Conservation (phyloP, 345 rosid genomes). For the Eucalyptus grandis region DNA sequence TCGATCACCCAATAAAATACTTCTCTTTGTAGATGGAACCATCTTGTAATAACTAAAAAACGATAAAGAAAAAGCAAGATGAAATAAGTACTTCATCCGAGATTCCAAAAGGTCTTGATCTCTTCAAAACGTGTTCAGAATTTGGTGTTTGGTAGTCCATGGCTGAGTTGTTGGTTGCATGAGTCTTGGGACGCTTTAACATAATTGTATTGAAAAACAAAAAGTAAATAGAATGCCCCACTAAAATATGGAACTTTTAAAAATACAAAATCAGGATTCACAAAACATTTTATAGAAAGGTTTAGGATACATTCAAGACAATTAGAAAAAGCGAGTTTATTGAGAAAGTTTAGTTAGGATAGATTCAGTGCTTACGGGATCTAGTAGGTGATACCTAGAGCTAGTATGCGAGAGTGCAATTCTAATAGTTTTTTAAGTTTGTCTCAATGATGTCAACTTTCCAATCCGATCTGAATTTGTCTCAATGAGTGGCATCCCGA, state of each 20-base stretch:
- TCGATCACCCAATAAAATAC: neutral
- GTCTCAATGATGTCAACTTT: no score
- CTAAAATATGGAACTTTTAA: neutral
- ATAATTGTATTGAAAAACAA: neutral
- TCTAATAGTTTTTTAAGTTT: neutral
- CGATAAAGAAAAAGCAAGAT: neutral
- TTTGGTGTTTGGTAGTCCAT: conserved; percentile 10
- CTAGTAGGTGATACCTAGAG: neutral
- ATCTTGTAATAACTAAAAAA: neutral
- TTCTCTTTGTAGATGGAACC: neutral
- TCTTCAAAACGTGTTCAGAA: conserved; percentile 10
- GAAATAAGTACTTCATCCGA: neutral
- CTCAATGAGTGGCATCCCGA: no score
- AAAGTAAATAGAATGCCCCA: neutral
- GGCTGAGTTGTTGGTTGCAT: neutral
- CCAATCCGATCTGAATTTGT: no score
- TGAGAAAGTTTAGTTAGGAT: neutral
- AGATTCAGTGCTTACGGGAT: no score
- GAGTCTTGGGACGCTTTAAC: conserved; percentile 7
- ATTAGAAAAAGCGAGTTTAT: neutral
- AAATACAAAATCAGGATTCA: neutral
- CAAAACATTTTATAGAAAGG: no score
- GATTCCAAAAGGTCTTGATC: conserved; percentile 12
- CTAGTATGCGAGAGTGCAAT: neutral
- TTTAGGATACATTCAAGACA: neutral